Evolutionary conservation across 257 asterid species (phyloP).

Genomic region (Scutellaria galericulata): DNA sequence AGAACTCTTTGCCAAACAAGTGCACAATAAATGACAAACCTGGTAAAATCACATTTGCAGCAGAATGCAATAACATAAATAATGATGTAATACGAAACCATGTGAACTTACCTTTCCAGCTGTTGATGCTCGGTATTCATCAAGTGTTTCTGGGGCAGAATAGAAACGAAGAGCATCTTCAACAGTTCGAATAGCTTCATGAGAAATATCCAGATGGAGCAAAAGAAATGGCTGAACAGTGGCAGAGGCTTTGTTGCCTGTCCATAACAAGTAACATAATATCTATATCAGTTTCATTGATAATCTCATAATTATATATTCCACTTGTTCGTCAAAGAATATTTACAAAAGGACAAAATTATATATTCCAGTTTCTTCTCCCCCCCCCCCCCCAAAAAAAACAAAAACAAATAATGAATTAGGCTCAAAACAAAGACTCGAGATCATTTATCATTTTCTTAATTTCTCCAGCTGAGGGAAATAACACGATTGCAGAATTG

Average conservation of each 20-base stretch:
- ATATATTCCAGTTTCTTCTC: neutral
- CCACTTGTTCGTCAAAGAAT: neutral
- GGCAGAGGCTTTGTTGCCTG: slow-evolving; percentile 86
- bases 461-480: neutral
- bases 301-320: neutral
- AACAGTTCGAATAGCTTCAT: slow-evolving; percentile 64
- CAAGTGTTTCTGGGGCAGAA: slow-evolving; percentile 84
- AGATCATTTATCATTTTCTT: neutral
- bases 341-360: neutral
- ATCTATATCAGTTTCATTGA: slow-evolving; percentile 24
- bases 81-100: slow-evolving; percentile 22
- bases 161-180: slow-evolving; percentile 80
- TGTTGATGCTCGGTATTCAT: slow-evolving; percentile 75
- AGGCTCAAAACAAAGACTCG: neutral
- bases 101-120: slow-evolving; percentile 60
- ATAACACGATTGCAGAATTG: too few relatives aligned
- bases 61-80: neutral
- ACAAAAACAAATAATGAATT: neutral
- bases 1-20: neutral
- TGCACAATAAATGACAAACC: slow-evolving; percentile 5
- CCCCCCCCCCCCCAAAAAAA: neutral
- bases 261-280: slow-evolving; percentile 31
- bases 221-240: slow-evolving; percentile 82
- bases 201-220: slow-evolving; percentile 90
- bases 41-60: neutral